These are phyloP conservation scores for Heliamphora exappendiculata DNA, from an alignment of 148 eudicot genomes.

Conservation along the genomic window DNA sequence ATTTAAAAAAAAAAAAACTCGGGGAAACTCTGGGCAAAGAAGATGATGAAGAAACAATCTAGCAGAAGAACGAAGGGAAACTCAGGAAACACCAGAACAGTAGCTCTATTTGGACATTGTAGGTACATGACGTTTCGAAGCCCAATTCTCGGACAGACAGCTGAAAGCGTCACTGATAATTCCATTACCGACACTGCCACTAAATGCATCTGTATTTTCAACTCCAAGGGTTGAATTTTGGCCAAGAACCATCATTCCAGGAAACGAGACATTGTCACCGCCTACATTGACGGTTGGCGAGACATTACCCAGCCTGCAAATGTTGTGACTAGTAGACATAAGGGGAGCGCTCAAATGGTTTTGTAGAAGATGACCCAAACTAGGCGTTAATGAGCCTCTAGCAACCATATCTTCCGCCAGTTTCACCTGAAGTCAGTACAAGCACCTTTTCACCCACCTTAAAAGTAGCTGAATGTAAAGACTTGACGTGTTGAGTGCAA, in stretches of 20 bases:
- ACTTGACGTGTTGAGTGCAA: not conserved
- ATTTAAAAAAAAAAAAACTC: not conserved
- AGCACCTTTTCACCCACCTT: not conserved
- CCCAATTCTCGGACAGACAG: conserved; percentile 45
- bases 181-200: conserved; percentile 25
- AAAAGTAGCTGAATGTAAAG: not conserved
- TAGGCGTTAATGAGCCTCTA: conserved; percentile 63
- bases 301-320: conserved; percentile 28
- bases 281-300: conserved; percentile 37
- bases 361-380: conserved; percentile 61
- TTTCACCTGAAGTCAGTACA: conserved; percentile 47
- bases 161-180: conserved; percentile 28
- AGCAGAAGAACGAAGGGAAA: not conserved
- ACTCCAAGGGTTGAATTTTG: conserved; percentile 28
- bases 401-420: conserved; percentile 85
- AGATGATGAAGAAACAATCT: not conserved
- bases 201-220: conserved; percentile 24
- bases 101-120: conserved; percentile 29
- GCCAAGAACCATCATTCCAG: conserved; percentile 20
- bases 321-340: conserved; percentile 24
- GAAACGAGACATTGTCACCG: conserved; percentile 37
- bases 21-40: not conserved
- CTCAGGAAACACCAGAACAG: not conserved
- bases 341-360: conserved; percentile 48
- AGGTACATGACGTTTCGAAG: conserved; percentile 30